Evolutionary conservation across 2,329 filamentous ascomycete species (phyloP).

Genomic region (Boeremia lycopersici): DNA sequence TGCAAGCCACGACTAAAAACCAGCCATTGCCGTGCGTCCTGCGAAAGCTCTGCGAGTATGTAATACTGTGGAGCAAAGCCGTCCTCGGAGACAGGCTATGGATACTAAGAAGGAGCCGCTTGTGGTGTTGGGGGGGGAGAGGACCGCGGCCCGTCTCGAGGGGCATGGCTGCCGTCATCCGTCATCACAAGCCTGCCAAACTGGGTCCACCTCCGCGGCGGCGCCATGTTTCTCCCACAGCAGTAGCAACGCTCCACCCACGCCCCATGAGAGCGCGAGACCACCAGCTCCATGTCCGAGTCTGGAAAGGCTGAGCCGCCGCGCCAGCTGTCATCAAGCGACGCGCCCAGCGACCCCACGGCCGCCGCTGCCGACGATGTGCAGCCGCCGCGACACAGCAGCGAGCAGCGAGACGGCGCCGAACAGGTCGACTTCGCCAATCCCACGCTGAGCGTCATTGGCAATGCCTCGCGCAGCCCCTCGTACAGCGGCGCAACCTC

Average conservation of each 20-base stretch:
- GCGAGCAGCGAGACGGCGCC: conserved; percentile 22
- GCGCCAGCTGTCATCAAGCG: conserved; percentile 20
- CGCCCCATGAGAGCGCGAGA: conserved; percentile 25
- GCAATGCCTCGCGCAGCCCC: conserved; percentile 31
- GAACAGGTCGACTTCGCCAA: conserved; percentile 43
- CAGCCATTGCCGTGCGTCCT: too few relatives aligned
- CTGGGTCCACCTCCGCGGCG: conserved; percentile 10
- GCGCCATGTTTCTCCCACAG: conserved; percentile 1
- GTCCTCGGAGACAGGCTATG: too few relatives aligned
- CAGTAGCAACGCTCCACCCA: conserved; percentile 5
- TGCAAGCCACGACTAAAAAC: too few relatives aligned
- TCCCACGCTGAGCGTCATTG: conserved; percentile 42
- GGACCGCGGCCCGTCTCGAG: not conserved
- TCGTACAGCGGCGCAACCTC: conserved; percentile 32
- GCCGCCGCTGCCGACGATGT: conserved; percentile 44
- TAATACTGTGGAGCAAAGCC: too few relatives aligned
- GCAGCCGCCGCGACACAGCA: not conserved
- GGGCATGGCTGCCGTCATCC: conserved; percentile 4
- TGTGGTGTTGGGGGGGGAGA: conserved; percentile 7
- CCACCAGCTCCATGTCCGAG: conserved; percentile 34
- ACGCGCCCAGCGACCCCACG: conserved; percentile 41
- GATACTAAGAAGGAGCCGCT: not conserved
- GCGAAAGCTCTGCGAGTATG: too few relatives aligned
- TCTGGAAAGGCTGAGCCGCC: conserved; percentile 34
- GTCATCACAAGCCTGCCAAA: not conserved